Conservation (phyloP, 768 basidiomycete species). For the Peribolospora baueri region DNA sequence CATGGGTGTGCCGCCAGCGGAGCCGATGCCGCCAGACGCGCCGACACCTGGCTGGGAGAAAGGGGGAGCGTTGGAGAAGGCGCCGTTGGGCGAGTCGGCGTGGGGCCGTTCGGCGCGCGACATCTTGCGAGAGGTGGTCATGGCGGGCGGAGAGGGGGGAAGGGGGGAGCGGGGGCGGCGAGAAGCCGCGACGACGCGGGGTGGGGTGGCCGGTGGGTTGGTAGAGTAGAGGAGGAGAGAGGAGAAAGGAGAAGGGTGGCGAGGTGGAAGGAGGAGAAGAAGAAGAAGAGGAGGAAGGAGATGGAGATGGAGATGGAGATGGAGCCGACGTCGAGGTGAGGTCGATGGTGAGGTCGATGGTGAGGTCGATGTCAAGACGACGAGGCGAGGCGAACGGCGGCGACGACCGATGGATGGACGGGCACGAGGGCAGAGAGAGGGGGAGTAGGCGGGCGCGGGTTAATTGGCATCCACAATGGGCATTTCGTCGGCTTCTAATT, state of each 20-base stretch:
- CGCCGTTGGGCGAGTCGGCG: neutral
- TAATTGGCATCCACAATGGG: no score
- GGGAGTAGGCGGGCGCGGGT: no score
- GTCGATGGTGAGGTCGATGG: slow-evolving; percentile 57
- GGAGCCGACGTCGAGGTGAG: slow-evolving; percentile 21
- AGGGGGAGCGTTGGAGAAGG: slow-evolving; percentile 4
- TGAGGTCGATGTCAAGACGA: slow-evolving; percentile 24
- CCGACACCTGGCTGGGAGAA: neutral
- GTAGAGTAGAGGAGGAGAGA: neutral
- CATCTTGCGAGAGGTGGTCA: slow-evolving; percentile 1
- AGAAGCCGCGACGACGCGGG: neutral
- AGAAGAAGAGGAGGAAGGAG: neutral
- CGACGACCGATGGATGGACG: no score
- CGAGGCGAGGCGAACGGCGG: no score
- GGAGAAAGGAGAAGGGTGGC: neutral
- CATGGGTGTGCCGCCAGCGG: neutral
- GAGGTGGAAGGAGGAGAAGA: neutral
- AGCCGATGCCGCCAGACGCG: no score
- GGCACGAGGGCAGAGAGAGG: no score
- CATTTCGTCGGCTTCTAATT: no score
- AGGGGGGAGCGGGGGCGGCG: neutral
- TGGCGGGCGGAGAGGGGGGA: neutral
- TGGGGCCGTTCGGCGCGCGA: neutral
- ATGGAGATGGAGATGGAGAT: neutral
- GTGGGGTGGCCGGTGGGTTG: neutral